phyloP scores from a whole-genome alignment of 768 basidiomycete genomes.

The Amanita brunnescens region DNA sequence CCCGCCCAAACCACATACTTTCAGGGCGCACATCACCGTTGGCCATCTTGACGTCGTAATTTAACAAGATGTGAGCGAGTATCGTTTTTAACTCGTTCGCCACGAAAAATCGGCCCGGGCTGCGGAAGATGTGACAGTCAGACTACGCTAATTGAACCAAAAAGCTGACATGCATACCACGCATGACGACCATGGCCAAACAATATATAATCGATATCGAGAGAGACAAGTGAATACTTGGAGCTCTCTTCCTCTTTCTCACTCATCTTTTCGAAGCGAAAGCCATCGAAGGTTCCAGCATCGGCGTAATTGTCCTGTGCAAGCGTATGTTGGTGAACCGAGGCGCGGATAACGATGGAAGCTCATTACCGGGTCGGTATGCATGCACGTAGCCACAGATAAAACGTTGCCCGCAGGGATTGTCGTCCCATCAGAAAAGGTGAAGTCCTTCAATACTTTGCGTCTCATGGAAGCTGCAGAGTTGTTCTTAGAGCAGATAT shows the following conservation, averaged over 20 bases:
- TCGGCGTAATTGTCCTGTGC: slow-evolving; percentile 25
- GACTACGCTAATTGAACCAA: neutral
- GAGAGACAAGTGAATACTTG: slow-evolving; percentile 25
- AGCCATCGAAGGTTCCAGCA: slow-evolving; percentile 25
- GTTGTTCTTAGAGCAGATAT: no score
- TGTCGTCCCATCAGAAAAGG: slow-evolving; percentile 21
- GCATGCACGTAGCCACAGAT: slow-evolving; percentile 9
- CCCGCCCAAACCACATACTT: slow-evolving; percentile 8
- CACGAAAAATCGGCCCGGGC: slow-evolving; percentile 30
- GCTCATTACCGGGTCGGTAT: slow-evolving; percentile 4
- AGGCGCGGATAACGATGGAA: neutral
- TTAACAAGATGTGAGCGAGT: slow-evolving; percentile 21
- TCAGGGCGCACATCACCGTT: slow-evolving; percentile 12
- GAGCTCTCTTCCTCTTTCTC: slow-evolving; percentile 17
- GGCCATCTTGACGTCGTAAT: slow-evolving; percentile 26
- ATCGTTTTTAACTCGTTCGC: slow-evolving; percentile 25
- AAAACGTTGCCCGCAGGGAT: slow-evolving; percentile 18
- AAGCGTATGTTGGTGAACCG: no score
- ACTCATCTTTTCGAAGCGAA: slow-evolving; percentile 30
- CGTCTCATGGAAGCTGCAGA: no score
- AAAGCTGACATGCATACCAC: slow-evolving; percentile 6
- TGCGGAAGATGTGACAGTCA: neutral
- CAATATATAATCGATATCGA: slow-evolving; percentile 19
- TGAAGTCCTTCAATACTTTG: slow-evolving; percentile 28
- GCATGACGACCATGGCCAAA: slow-evolving; percentile 24